Conservation (phyloP, 345 rosid species). For the Citrus australasica region DNA sequence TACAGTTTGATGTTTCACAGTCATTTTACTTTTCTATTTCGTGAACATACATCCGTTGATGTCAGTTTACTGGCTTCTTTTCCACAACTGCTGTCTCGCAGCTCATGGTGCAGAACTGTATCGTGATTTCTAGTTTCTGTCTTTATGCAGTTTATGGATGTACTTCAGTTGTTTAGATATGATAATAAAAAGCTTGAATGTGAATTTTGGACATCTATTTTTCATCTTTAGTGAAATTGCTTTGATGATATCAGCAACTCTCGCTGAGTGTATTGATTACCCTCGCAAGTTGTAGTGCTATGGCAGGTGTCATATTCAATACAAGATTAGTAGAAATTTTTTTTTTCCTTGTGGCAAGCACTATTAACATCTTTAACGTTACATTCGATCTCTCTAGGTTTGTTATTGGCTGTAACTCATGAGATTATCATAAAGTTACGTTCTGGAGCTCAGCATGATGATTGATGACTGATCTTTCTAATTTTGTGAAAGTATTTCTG, state of each 20-base stretch:
- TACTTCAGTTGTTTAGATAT: not conserved
- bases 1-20: not conserved
- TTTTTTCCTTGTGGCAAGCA: not conserved
- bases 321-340: not conserved
- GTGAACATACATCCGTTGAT: not conserved
- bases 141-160: not conserved
- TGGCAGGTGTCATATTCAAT: not conserved
- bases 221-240: not conserved
- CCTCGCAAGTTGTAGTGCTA: not conserved
- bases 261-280: not conserved
- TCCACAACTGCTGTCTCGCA: not conserved
- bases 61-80: not conserved
- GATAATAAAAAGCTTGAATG: not conserved
- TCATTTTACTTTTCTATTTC: not conserved
- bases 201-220: not conserved
- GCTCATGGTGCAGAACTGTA: not conserved
- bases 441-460: not conserved
- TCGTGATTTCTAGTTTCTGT: not conserved
- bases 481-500: not conserved
- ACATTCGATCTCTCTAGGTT: not conserved
- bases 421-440: not conserved
- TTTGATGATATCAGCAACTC: not conserved
- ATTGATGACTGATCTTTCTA: not conserved
- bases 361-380: not conserved
- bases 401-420: not conserved